Percentiles rank a stretch among this genome's conserved stretches.
phyloP scores from a whole-genome alignment of 352 stramenopile species.

The Blastocystis sp. region DNA sequence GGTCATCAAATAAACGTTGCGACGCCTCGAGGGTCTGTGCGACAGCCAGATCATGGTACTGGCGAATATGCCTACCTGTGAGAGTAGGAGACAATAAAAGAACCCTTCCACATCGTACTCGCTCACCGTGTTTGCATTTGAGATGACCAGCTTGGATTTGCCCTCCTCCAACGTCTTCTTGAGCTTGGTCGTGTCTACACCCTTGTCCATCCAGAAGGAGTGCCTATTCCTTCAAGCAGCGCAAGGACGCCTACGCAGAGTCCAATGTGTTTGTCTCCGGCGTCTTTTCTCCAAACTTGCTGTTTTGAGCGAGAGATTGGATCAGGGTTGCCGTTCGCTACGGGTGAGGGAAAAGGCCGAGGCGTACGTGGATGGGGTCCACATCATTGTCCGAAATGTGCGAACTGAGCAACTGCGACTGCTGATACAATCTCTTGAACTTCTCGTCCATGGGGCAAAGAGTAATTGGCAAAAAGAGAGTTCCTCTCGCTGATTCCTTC shows the following conservation, averaged over 20 bases:
- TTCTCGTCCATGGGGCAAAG: slow-evolving; percentile 38
- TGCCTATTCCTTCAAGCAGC: background rate
- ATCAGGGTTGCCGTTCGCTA: slow-evolving; percentile 17
- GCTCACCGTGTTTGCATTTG: slow-evolving; percentile 9
- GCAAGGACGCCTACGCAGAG: slow-evolving; percentile 7
- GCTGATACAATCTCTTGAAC: slow-evolving; percentile 6
- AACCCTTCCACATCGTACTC: slow-evolving; percentile 61
- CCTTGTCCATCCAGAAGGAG: slow-evolving; percentile 61
- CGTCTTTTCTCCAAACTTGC: slow-evolving; percentile 44
- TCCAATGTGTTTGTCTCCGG: background rate
- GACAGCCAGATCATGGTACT: slow-evolving; percentile 59
- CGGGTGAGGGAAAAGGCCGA: background rate
- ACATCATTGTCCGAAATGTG: background rate
- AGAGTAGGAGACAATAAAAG: background rate
- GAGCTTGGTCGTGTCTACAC: slow-evolving; percentile 22
- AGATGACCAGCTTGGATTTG: slow-evolving; percentile 24
- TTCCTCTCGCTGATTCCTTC: too few species aligned
- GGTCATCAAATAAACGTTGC: background rate
- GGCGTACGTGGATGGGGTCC: slow-evolving; percentile 6
- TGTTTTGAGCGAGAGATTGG: slow-evolving; percentile 46
- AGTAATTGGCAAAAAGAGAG: background rate
- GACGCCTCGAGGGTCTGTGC: slow-evolving; percentile 31
- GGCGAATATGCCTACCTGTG: slow-evolving; percentile 13
- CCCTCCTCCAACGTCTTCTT: slow-evolving; percentile 49
- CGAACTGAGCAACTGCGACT: slow-evolving; percentile 14